These are phyloP conservation scores for Umbelopsis isabellina DNA, from an alignment of 192 early-diverging fungal species.

Conservation along the genomic window DNA sequence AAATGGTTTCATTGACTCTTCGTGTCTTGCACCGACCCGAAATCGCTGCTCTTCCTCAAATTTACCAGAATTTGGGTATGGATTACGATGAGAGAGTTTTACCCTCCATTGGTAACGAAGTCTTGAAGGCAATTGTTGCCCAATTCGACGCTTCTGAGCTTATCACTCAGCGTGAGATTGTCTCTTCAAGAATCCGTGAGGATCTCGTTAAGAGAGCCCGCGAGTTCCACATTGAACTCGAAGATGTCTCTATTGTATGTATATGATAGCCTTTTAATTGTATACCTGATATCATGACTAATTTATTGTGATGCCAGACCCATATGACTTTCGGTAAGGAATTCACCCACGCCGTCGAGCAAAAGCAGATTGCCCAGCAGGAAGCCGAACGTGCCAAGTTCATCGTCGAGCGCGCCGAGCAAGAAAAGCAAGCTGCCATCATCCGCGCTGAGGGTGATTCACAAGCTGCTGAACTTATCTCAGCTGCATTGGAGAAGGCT, in stretches of 20 bases:
- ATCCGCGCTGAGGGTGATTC: slow-evolving; percentile 99
- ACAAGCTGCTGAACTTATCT: slow-evolving; percentile 90
- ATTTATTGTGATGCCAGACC: slow-evolving; percentile 57
- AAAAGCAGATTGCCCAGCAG: slow-evolving; percentile 99
- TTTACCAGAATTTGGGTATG: slow-evolving; percentile 90
- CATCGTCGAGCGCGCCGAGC: slow-evolving; percentile 95
- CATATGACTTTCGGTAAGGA: slow-evolving; percentile 99
- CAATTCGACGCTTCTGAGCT: slow-evolving; percentile 98
- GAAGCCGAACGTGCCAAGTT: slow-evolving; percentile 99
- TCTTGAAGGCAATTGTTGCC: slow-evolving; percentile 96
- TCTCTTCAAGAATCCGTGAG: slow-evolving; percentile 90
- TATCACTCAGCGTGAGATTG: slow-evolving; percentile 96
- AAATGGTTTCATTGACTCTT: slow-evolving; percentile 93
- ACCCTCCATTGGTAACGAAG: slow-evolving; percentile 98
- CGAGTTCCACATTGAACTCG: slow-evolving; percentile 95
- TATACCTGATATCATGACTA: neutral
- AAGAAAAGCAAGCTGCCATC: slow-evolving; percentile 95
- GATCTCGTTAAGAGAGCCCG: slow-evolving; percentile 90
- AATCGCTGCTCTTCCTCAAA: slow-evolving; percentile 68
- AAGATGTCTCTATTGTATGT: slow-evolving; percentile 96
- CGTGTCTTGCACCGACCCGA: slow-evolving; percentile 92
- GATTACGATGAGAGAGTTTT: slow-evolving; percentile 98
- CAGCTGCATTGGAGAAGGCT: slow-evolving; percentile 86
- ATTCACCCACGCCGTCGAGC: slow-evolving; percentile 98
- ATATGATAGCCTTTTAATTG: neutral